phyloP scores from a whole-genome alignment of 805 yeast genomes.

The Candida sanyiensis region DNA sequence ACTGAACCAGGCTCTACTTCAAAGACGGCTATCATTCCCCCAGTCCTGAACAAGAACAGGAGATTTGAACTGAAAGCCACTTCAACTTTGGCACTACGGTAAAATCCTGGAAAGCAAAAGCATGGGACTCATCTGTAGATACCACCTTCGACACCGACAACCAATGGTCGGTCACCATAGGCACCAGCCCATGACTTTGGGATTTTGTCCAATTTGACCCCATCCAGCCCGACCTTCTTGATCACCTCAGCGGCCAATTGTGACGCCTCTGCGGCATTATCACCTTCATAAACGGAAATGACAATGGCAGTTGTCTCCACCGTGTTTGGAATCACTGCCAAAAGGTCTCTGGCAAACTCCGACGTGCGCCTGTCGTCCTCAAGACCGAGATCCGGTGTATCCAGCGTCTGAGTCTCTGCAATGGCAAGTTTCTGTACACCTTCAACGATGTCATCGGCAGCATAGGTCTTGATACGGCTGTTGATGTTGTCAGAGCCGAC shows the following conservation, averaged over 20 bases:
- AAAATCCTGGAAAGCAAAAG: neutral
- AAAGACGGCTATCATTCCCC: too few species aligned
- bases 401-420: neutral
- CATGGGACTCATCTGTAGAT: conserved; percentile 44
- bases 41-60: too few species aligned
- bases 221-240: conserved; percentile 24
- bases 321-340: neutral
- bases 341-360: conserved; percentile 11
- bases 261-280: conserved; percentile 70
- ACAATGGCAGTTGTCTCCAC: conserved; percentile 36
- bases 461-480: neutral
- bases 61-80: too few species aligned
- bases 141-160: conserved; percentile 71
- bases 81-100: neutral
- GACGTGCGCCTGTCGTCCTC: neutral
- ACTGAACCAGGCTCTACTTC: neutral
- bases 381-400: too few species aligned
- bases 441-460: neutral
- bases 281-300: conserved; percentile 82
- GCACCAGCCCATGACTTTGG: conserved; percentile 85
- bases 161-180: conserved; percentile 68
- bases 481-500: conserved; percentile 22
- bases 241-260: conserved; percentile 37
- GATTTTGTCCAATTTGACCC: conserved; percentile 32
- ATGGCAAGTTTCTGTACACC: conserved; percentile 5